phyloP scores from a whole-genome alignment of 176 grass and related monocot genomes.

The Neostapfia colusana region DNA sequence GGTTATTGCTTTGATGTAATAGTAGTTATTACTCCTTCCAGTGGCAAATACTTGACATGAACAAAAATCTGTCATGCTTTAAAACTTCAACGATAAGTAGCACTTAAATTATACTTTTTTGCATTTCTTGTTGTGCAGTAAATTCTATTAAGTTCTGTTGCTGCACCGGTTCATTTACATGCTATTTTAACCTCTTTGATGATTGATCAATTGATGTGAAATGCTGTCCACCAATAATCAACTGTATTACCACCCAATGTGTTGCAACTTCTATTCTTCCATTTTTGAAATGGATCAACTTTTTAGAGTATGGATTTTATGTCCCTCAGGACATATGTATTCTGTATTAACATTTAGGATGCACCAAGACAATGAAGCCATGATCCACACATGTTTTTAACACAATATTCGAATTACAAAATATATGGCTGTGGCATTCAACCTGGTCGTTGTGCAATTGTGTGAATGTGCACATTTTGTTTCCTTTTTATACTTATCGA shows the following conservation, averaged over 20 bases:
- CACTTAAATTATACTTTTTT: too few species aligned
- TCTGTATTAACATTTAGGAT: background rate
- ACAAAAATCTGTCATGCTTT: background rate
- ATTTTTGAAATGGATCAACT: background rate
- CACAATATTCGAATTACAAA: background rate
- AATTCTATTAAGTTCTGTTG: constrained; percentile 4
- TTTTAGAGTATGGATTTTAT: background rate
- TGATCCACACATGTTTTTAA: background rate
- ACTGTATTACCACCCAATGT: background rate
- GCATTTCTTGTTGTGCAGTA: background rate
- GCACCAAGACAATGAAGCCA: background rate
- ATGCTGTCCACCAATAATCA: background rate
- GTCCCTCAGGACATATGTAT: background rate
- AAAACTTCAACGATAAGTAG: background rate
- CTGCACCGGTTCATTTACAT: background rate
- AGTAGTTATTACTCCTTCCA: background rate
- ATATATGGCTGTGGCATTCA: background rate
- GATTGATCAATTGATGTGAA: background rate
- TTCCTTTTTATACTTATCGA: background rate
- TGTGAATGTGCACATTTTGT: background rate
- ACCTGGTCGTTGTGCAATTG: background rate
- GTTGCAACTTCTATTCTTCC: background rate
- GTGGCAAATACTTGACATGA: background rate
- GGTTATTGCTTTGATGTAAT: constrained; percentile 20
- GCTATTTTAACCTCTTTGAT: background rate